phyloP scores from a whole-genome alignment of 1,139 yeast species.

The Wickerhamomyces sp. region DNA sequence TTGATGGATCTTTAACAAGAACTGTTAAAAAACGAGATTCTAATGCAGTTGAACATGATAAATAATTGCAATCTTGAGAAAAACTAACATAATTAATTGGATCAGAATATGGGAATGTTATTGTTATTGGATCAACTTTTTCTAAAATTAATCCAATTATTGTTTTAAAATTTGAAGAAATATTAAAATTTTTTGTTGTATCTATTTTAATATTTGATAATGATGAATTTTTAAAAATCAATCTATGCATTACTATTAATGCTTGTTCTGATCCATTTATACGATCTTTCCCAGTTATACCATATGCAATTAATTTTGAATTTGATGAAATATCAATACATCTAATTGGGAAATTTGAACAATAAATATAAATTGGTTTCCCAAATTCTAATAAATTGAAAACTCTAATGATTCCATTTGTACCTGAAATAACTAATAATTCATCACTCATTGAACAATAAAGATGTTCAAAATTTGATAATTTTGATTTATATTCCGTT shows the following conservation, averaged over 20 bases:
- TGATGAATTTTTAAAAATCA: conserved; percentile 25
- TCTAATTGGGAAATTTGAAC: conserved; percentile 70
- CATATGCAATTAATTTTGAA: conserved; percentile 68
- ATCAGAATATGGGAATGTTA: conserved; percentile 81
- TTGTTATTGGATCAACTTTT: conserved; percentile 55
- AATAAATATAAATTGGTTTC: conserved; percentile 60
- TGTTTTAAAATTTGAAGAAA: background rate
- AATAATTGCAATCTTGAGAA: conserved; percentile 62
- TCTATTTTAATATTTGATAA: background rate
- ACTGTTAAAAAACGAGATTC: conserved; percentile 78
- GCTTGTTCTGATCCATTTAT: conserved; percentile 74
- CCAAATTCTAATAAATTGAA: conserved; percentile 55
- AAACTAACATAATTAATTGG: conserved; percentile 72
- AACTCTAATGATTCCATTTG: conserved; percentile 65
- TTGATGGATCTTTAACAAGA: conserved; percentile 53
- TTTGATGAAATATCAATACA: conserved; percentile 68
- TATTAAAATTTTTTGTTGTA: background rate
- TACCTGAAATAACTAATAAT: conserved; percentile 64
- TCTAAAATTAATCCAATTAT: conserved; percentile 6
- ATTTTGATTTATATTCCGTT: conserved; percentile 14
- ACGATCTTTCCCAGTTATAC: conserved; percentile 76
- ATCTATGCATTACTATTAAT: conserved; percentile 61
- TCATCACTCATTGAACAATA: conserved; percentile 60
- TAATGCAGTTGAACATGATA: conserved; percentile 79
- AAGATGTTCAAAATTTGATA: conserved; percentile 54